Base-by-base conservation (phyloP, 352 stramenopile species). In the Phytopythium mirpurense region DNA sequence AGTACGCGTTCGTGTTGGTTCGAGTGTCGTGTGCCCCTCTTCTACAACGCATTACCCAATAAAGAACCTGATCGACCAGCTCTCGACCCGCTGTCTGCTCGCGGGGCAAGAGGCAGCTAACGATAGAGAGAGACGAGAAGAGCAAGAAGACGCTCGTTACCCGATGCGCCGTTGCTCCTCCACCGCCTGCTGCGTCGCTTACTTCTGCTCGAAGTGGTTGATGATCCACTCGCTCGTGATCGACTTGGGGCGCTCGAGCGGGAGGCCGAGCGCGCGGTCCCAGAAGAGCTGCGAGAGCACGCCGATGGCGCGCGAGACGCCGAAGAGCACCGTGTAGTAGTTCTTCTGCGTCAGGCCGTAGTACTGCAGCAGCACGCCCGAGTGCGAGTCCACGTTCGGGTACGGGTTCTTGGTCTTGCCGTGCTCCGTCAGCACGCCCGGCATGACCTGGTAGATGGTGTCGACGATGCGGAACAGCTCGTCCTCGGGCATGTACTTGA, bases 241-340 rank as follows among this genome's bases (percentile, higher is more conserved):
- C 70, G 88, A 98, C 93, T 99, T 99, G 56, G 97, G 96, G 62
- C 97, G 91, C 76, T 99, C 96, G 46, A 99, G 85, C 37, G 97
- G 96, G 44, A 99, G 86, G 56, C 95, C 87, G 45, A 99, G 84
- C 18, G 97, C 97, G 60, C 96, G 92, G 86, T 99, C 96, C 86
- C 86, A 96, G 79, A 99, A 99, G 64, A 99, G 82, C 80, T 99
- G 96, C 63, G 90, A 98, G 56, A 99, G 86, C 65, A 97, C 97
- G 77, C 97, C 96, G 41, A 99, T 98, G 26, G 94, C 96, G 56
- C 97, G 90, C 60, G 92, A 98, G 4, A 99, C 96, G 68, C 96
- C 97, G 70, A 99, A 99, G 62, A 99, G 90, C 40, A 99, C 97
- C 35, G 96, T 99, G 93, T 99, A 99, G 81, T 99, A 99, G 77